phyloP scores from a whole-genome alignment of 305 asterid genomes.

The Solanum hybrid region DNA sequence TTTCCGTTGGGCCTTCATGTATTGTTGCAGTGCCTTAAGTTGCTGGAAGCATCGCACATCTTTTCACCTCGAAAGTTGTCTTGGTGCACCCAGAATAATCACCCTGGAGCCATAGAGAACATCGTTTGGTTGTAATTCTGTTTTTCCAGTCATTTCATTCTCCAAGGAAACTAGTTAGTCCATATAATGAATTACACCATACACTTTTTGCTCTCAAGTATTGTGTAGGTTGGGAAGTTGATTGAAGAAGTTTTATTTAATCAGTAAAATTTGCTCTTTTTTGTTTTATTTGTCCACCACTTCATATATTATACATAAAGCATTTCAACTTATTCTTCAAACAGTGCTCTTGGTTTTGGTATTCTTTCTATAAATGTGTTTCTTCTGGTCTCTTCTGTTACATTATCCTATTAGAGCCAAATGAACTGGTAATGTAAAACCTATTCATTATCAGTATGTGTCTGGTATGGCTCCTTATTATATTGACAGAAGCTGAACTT shows the following conservation, averaged over 20 bases:
- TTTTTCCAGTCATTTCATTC: background rate
- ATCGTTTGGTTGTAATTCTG: background rate
- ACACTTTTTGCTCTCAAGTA: background rate
- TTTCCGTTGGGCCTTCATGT: background rate
- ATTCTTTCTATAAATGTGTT: background rate
- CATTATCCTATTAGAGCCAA: background rate
- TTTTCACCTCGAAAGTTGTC: background rate
- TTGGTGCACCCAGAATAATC: background rate
- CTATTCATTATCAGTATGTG: background rate
- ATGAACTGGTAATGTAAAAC: background rate
- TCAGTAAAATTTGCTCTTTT: background rate
- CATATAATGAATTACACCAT: background rate
- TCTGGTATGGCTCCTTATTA: background rate
- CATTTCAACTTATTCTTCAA: background rate
- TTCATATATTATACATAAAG: background rate
- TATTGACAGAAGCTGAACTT: background rate
- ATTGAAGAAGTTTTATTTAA: background rate
- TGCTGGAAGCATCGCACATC: background rate
- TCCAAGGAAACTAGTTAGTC: background rate
- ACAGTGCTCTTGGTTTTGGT: background rate
- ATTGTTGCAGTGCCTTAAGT: background rate
- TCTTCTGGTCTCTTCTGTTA: background rate
- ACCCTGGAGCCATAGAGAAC: background rate
- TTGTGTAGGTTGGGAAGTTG: background rate
- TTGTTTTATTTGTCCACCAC: background rate